Evolutionary conservation across 1,139 yeast species (phyloP), one percentile per base, ranked within the genome.

Genomic region (Nematodospora anomalae): DNA sequence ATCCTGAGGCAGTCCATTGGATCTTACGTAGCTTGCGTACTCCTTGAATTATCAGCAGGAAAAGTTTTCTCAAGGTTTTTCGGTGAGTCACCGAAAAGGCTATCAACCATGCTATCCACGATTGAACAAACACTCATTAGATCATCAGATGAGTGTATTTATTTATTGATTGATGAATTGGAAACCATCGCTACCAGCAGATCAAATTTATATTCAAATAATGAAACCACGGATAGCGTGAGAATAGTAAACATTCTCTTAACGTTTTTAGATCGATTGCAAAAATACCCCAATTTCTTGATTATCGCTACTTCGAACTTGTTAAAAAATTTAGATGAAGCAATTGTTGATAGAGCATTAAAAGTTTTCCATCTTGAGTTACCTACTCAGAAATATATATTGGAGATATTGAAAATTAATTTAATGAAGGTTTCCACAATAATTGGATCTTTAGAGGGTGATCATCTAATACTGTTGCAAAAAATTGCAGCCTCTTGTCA

Each of bases 141-240:
- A 6, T 36, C 40, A 4, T 26, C 34, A 1, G 34, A 43, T 4
- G 35, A 47, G 14, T 49, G 55, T 35, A 48, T 64, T 2, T 53
- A 60, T 26, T 40, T 67, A 15, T 38, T 64, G 8, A 57, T 66
- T 27, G 72, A 67, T 44, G 72, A 67, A 37, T 58, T 65, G 9
- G 72, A 67, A 45, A 58, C 71, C 1, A 51, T 67, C 16, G 71
- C 69, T 1, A 52, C 59, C 25, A 62, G 67, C 20, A 53, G 73
- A 45, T 33, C 45, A 4, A 53, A 54, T 11, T 40, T 60, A 3
- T 37, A 60, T 20, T 48, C 46, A n/a, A 63, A 60, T 32, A 35
- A 35, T 14, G 38, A 35, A 20, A 23, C 23, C 9, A 24, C 35
- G 6, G 35, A 30, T 28, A 35, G 69, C 7, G 53, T 63, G 1